A percentile compares a stretch with the other conserved stretches of the same genome.
These are phyloP conservation scores for Leccinum fibrillosum DNA, from an alignment of 768 basidiomycete genomes.

Conservation along the genomic window DNA sequence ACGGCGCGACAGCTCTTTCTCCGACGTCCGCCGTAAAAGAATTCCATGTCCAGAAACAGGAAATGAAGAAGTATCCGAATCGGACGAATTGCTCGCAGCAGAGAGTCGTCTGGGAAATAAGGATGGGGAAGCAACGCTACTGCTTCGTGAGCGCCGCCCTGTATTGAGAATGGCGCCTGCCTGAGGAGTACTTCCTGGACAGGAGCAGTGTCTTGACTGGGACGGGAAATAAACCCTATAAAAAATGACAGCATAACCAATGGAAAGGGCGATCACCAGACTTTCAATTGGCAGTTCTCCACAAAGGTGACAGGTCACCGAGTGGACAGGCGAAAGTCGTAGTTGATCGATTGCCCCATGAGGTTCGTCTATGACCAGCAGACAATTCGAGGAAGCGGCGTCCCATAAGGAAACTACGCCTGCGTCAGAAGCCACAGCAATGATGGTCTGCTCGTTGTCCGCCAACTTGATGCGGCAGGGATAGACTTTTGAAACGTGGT, in stretches of 20 bases:
- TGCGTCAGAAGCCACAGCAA: constrained; percentile 60
- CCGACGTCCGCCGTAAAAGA: constrained; percentile 69
- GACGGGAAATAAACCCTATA: constrained; percentile 61
- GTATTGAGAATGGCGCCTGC: constrained; percentile 43
- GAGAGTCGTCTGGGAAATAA: constrained; percentile 52
- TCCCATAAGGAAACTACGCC: constrained; percentile 80
- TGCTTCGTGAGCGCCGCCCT: constrained; percentile 59
- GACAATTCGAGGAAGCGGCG: constrained; percentile 56
- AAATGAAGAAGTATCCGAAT: constrained; percentile 51
- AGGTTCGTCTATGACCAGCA: constrained; percentile 57
- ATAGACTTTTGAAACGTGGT: constrained; percentile 52
- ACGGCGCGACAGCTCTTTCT: constrained; percentile 57
- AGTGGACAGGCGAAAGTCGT: constrained; percentile 52
- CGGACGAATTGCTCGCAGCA: constrained; percentile 35
- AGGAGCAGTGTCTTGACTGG: constrained; percentile 63
- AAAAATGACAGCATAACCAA: constrained; percentile 59
- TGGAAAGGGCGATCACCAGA: constrained; percentile 62
- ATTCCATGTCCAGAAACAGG: constrained; percentile 81
- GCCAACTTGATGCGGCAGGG: constrained; percentile 51
- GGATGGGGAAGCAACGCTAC: constrained; percentile 47
- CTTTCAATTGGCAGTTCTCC: constrained; percentile 65
- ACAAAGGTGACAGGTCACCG: constrained; percentile 66
- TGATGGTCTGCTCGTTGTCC: constrained; percentile 48
- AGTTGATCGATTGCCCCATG: constrained; percentile 58
- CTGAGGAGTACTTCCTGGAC: constrained; percentile 48